A percentile compares a stretch with the other conserved stretches of the same genome.
These are phyloP conservation scores for Desmodesmus armatus DNA, from an alignment of 139 green algal species.

Conservation along the genomic window DNA sequence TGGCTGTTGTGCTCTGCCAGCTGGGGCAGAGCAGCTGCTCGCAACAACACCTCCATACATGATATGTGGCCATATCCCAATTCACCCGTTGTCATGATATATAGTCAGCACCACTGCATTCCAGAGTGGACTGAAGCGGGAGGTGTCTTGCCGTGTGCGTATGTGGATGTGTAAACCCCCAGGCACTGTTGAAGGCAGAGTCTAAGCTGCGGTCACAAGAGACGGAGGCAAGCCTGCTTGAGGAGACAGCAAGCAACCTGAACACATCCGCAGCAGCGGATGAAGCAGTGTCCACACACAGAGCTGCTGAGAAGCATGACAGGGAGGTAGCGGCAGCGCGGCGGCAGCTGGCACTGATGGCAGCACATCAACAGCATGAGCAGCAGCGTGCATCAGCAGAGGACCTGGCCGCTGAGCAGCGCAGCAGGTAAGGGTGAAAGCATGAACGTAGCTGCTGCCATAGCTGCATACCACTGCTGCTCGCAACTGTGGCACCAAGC, in stretches of 20 bases:
- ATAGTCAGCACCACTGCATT: not conserved
- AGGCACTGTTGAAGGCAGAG: slow-evolving; percentile 38
- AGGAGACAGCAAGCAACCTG: slow-evolving; percentile 15
- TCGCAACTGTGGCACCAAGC: not conserved
- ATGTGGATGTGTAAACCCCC: not conserved
- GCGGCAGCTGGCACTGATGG: not conserved
- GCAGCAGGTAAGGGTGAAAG: not conserved
- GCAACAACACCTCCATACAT: not conserved
- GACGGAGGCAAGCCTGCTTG: slow-evolving; percentile 27
- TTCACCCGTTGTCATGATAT: not conserved
- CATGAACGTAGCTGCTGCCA: not conserved
- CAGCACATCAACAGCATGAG: not conserved
- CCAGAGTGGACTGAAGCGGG: not conserved
- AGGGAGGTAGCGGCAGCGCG: not conserved
- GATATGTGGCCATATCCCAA: not conserved
- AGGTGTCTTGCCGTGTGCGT: not conserved
- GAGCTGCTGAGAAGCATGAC: not conserved
- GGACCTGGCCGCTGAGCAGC: not conserved
- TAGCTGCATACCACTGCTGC: not conserved
- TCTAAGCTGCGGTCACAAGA: slow-evolving; percentile 24
- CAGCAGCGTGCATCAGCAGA: not conserved
- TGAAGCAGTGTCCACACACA: not conserved
- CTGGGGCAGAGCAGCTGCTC: not conserved
- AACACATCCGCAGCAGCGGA: slow-evolving; percentile 26
- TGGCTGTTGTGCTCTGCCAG: not conserved